Evolutionary conservation across 1,284 basidiomycete genomes (phyloP).

Genomic region (Clitocybe nebularis): DNA sequence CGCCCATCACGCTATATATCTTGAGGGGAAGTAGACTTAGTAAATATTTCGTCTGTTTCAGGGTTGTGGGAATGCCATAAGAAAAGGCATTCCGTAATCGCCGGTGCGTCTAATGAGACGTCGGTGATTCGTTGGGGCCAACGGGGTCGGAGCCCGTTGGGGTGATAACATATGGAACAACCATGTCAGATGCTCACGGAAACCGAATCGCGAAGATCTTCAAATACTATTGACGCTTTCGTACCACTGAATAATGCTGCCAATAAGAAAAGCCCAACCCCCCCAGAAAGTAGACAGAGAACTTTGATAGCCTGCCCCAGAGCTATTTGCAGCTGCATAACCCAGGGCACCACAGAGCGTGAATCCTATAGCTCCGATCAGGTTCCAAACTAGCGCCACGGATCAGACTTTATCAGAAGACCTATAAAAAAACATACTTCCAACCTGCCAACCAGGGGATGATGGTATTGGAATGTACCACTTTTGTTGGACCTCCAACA

Average conservation of each 20-base stretch:
- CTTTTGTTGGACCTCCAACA: constrained; percentile 51
- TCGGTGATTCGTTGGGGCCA: no score
- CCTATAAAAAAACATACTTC: constrained; percentile 28
- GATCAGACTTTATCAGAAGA: constrained; percentile 1
- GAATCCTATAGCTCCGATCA: constrained; percentile 54
- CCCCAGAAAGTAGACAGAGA: constrained; percentile 57
- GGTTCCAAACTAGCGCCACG: constrained; percentile 42
- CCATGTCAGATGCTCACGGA: no score
- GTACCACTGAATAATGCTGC: constrained; percentile 50
- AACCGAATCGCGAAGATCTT: no score
- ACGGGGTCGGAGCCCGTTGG: no score
- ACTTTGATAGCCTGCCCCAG: constrained; percentile 45
- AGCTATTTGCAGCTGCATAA: constrained; percentile 30
- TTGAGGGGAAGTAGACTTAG: no score
- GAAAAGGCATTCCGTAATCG: background rate
- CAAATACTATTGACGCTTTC: constrained; percentile 33
- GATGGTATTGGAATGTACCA: constrained; percentile 42
- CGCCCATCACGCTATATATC: no score
- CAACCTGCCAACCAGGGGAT: constrained; percentile 50
- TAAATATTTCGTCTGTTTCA: no score
- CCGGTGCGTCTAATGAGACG: no score
- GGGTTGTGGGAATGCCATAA: no score
- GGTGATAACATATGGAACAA: no score
- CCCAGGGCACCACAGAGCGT: constrained; percentile 52
- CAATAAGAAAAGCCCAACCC: constrained; percentile 58